Evolutionary conservation across 129 eudicot genomes (phyloP).

Genomic region (sunflower (Helianthus annuus)): DNA sequence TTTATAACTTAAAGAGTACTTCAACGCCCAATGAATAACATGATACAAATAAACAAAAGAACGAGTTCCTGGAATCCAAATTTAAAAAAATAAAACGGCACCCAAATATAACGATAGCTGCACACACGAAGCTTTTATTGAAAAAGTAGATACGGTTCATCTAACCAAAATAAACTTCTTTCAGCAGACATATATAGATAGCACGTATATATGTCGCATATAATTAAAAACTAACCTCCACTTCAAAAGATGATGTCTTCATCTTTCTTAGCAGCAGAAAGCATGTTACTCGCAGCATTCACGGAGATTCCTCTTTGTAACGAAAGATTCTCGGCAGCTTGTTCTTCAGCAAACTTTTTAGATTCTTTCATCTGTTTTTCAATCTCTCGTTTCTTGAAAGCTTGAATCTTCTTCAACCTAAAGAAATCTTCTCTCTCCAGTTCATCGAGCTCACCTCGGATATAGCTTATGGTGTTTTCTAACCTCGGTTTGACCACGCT

Average conservation of each 20-base stretch:
- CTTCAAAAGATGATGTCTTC: conserved; percentile 79
- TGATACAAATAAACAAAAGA: conserved; percentile 21
- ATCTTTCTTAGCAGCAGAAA: conserved; percentile 50
- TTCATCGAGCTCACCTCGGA: conserved; percentile 85
- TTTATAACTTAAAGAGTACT: conserved; percentile 25
- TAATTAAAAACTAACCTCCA: conserved; percentile 39
- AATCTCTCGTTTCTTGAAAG: conserved; percentile 70
- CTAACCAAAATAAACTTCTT: conserved; percentile 21
- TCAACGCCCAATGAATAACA: conserved; percentile 20
- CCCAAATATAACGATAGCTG: conserved; percentile 31
- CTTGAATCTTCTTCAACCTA: conserved; percentile 90
- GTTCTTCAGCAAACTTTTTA: conserved; percentile 55
- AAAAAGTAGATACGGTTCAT: conserved; percentile 24
- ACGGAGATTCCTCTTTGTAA: conserved; percentile 60
- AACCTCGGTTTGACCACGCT: conserved; percentile 83
- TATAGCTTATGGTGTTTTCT: conserved; percentile 78
- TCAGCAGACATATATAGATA: conserved; percentile 18
- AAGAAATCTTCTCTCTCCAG: conserved; percentile 93
- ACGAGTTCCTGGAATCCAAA: neutral
- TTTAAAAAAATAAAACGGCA: neutral
- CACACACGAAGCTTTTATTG: conserved; percentile 37
- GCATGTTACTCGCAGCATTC: conserved; percentile 55
- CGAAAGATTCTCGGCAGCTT: conserved; percentile 61
- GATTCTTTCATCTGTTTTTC: conserved; percentile 62
- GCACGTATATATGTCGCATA: conserved; percentile 9